phyloP scores from a whole-genome alignment of 2,329 filamentous ascomycete genomes.

The Penicillium hesseltinei region DNA sequence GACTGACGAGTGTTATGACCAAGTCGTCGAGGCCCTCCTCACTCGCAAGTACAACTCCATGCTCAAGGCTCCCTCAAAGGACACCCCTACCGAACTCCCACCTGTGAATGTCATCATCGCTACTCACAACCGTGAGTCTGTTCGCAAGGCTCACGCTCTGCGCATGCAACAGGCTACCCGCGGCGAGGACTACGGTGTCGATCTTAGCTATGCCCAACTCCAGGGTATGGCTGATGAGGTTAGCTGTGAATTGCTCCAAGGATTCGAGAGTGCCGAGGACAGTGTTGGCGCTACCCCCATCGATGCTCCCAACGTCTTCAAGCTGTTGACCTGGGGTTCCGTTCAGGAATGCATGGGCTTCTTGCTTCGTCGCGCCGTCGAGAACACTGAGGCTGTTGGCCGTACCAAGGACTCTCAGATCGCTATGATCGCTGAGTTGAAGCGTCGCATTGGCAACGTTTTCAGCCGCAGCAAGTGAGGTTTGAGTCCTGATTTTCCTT shows the following conservation, averaged over 20 bases:
- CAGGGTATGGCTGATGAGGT: conserved; percentile 97
- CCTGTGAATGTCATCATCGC: conserved; percentile 56
- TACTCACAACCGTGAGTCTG: conserved; percentile 58
- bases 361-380: conserved; percentile 63
- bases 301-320: conserved; percentile 53
- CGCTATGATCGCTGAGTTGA: conserved; percentile 38
- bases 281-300: conserved; percentile 26
- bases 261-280: conserved; percentile 30
- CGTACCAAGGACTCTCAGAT: conserved; percentile 49
- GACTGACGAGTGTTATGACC: conserved; percentile 55
- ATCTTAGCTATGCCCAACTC: conserved; percentile 70
- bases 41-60: conserved; percentile 58
- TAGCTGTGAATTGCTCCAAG: conserved; percentile 58
- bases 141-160: conserved; percentile 51
- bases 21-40: conserved; percentile 55
- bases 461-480: conserved; percentile 24
- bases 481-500: background rate
- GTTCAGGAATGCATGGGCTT: conserved; percentile 62
- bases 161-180: conserved; percentile 47
- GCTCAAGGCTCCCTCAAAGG: conserved; percentile 48
- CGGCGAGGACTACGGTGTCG: conserved; percentile 43
- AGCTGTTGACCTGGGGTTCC: conserved; percentile 60
- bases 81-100: conserved; percentile 37
- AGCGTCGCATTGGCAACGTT: conserved; percentile 29
- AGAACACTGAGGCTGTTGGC: conserved; percentile 66